Conservation (phyloP, 2,329 filamentous ascomycete species). For the Sporothrix pseudoabietina region DNA sequence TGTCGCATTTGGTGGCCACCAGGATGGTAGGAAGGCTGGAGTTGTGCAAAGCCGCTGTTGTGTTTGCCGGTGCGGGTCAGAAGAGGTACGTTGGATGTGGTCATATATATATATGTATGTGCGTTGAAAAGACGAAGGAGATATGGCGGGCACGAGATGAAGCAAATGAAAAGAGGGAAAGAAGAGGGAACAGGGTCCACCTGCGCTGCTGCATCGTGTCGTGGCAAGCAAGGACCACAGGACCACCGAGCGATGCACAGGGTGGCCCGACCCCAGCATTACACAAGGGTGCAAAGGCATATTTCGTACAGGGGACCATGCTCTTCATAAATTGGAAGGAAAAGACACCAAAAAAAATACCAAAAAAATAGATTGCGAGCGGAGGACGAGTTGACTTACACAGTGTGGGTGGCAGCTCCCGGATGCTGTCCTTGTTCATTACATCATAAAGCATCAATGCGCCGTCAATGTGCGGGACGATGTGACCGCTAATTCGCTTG, state of each 20-base stretch:
- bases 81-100: neutral
- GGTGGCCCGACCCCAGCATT: conserved; percentile 8
- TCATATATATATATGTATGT: neutral
- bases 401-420: conserved; percentile 72
- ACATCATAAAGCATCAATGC: conserved; percentile 88
- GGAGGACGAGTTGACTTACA: conserved; percentile 59
- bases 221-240: neutral
- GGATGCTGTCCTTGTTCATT: conserved; percentile 73
- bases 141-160: neutral
- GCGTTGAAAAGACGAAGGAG: neutral
- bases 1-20: conserved; percentile 89
- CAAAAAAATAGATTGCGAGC: neutral
- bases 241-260: neutral
- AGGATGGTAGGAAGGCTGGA: conserved; percentile 75
- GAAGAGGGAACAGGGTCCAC: neutral
- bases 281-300: neutral
- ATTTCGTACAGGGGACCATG: neutral
- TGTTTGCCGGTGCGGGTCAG: conserved; percentile 23
- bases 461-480: conserved; percentile 76
- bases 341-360: conserved; percentile 36
- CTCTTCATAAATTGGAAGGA: too few relatives aligned
- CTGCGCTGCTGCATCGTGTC: conserved; percentile 9
- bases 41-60: conserved; percentile 70
- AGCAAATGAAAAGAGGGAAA: neutral
- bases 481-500: conserved; percentile 68